Base-by-base conservation (phyloP, 805 yeast genomes). In the Lipomyces kockii region DNA sequence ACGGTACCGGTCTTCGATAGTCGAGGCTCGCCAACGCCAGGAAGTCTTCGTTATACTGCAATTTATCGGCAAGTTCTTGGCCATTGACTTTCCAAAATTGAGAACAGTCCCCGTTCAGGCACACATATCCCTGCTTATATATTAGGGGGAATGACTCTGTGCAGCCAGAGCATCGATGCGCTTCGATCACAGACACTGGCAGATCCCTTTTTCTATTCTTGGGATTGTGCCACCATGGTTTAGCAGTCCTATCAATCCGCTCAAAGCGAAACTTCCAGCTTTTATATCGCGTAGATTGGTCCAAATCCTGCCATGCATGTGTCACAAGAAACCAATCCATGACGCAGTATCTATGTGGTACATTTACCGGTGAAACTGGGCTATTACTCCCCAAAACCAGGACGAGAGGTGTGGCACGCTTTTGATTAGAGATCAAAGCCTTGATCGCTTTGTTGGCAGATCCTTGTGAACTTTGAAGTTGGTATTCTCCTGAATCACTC, bases 321-420 rank as follows among this genome's bases (percentile, higher is more conserved):
- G 63, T 54, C 32, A 61, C 35, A n/a, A 61, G 6, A 34, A 52
- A 61, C 63, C 63, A 61, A 53, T 61, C 63, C 61, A 61, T 25
- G n/a, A 61, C 59, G 14, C 63, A 61, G n/a, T 61, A 61, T 29
- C 54, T 25, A 20, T 55, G 63, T 1, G 63, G 59, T 14, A 55
- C 59, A 12, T 35, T 34, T 1, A 53, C 35, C 7, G 58, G 63
- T 11, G 59, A 11, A 37, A 53, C 12, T 6, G 52, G 22, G 14
- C 49, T 22, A 22, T 61, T 27, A 20, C 54, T 53, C 22, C 63
- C 59, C 20, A 55, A 25, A 22, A 61, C 35, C 20, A 61, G 52
- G 35, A 61, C 62, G 25, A 61, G 51, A 12, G 63, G 63, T 11
- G 55, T 29, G 17, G 14, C 29, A 17, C 25, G 61, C 29, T 20